Evolutionary conservation across 768 basidiomycete species (phyloP), one percentile per base, ranked within the genome.

Genomic region (Phlebiopsis flavidoalba): DNA sequence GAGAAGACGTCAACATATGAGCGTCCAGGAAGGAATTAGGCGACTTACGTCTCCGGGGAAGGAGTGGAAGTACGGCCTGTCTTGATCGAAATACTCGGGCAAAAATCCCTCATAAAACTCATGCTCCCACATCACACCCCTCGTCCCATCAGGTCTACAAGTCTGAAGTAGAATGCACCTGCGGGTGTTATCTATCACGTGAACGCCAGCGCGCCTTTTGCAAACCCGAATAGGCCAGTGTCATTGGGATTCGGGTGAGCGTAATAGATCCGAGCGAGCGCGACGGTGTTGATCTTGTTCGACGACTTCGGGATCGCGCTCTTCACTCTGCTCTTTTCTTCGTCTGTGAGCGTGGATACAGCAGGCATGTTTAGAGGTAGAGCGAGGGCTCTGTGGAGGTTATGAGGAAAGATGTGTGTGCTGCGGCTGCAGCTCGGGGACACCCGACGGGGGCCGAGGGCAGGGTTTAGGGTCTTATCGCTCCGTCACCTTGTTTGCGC

Each of bases 51-150:
- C 95, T 55, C 92, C 89, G 3, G 87, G 79, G 73, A 97, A 98
- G 0, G 93, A 87, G 75, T 96, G 92, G 69, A 98, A 97, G 82
- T 88, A 95, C 1, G 88, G 81, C 62, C 94, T 79, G 70, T 98
- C 96, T 68, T 89, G 81, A 68, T 36, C n/a, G 43, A 83, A 76
- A 70, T 93, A 93, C 59, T 90, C 84, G 26, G n/a, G n/a, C n/a
- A n/a, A n/a, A 64, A 96, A 83, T 35, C 85, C 86, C 24, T 88
- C 79, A 66, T 94, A 96, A 5, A 98, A 74, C 71, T 96, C 94
- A 65, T 97, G 92, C 60, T 93, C 86, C 96, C 96, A 99, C 47
- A 94, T 84, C 21, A 95, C 83, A 5, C 93, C 94, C 57, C 93
- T 76, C 3, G 91, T 92, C 19, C 93, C 64, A 80, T 74, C 17